Evolutionary conservation across 345 rosid species (phyloP), one percentile per base, ranked within the genome.

Genomic region (Mallotus nudiflorus): DNA sequence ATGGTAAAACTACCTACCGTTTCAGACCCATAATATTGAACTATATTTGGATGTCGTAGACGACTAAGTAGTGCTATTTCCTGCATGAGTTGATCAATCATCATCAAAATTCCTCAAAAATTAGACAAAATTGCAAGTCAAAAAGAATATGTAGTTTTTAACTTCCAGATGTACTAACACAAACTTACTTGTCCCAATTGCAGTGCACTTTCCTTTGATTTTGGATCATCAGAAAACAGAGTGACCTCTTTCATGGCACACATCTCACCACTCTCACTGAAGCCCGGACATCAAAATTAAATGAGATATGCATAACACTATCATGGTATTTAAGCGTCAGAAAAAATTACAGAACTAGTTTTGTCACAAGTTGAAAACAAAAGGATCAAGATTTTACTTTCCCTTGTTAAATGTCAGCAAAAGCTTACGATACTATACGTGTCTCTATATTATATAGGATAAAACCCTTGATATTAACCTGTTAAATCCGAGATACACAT

Each of bases 171-270:
- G 18, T 18, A 75, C 62, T 10, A 45, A 45, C 56, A 65, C 18
- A 54, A 69, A 69, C 80, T 74, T 69, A 88, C 96, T 70, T 90
- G 96, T 53, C 85, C 85, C 42, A 90, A 60, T 68, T 90, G 93
- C 76, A 86, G 86, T 25, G 89, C 89, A 75, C 91, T 78, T 76
- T 90, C 96, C 82, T 81, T 88, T 42, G 93, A 86, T 77, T 88
- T 90, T 4, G 91, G 82, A 79, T 90, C 96, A 84, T 90, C 96
- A 39, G 96, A 81, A 79, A 82, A 84, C 20, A 90, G 63, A 37
- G 93, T 85, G 66, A 90, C 96, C 81, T 90, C 96, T 83, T 90
- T 90, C 96, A 90, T 87, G 59, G 96, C 96, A 74, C 93, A 90
- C 91, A 90, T 85, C 76, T 87, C 96, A 31, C 93, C 96, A 70